phyloP scores from a whole-genome alignment of 148 eudicot species.

The Talinum fruticosum region DNA sequence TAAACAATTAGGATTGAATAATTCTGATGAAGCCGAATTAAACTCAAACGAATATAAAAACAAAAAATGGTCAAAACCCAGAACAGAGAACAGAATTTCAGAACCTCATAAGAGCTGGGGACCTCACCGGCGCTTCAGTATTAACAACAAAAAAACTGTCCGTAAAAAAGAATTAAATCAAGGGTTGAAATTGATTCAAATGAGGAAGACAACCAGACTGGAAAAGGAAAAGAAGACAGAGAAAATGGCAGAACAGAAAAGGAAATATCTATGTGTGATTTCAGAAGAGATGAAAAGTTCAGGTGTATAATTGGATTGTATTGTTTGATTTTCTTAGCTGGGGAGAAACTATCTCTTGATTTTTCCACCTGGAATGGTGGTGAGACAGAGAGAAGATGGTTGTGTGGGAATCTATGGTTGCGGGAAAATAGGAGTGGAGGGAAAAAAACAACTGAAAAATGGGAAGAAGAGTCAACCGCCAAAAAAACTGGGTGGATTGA shows the following conservation, averaged over 20 bases:
- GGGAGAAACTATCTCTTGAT: background rate
- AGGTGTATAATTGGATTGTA: background rate
- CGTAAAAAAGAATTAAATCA: background rate
- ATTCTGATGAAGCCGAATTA: slow-evolving; percentile 4
- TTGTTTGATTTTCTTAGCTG: background rate
- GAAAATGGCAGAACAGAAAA: background rate
- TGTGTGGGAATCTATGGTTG: background rate
- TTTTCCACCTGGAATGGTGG: background rate
- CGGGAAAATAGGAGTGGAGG: background rate
- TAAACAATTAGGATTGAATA: slow-evolving; percentile 16
- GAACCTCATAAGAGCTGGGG: background rate
- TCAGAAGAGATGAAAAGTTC: background rate
- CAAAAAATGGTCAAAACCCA: slow-evolving; percentile 2
- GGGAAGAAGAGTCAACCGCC: background rate
- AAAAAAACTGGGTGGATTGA: background rate
- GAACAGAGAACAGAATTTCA: background rate
- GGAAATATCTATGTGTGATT: background rate
- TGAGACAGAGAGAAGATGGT: background rate
- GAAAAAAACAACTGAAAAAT: background rate
- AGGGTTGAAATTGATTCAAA: background rate
- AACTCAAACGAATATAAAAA: slow-evolving; percentile 1
- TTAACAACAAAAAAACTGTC: background rate
- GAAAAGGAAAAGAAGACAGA: background rate
- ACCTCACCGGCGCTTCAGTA: background rate
- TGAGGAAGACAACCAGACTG: background rate